Conservation (phyloP, 805 yeast species). For the Lachancea sp. region DNA sequence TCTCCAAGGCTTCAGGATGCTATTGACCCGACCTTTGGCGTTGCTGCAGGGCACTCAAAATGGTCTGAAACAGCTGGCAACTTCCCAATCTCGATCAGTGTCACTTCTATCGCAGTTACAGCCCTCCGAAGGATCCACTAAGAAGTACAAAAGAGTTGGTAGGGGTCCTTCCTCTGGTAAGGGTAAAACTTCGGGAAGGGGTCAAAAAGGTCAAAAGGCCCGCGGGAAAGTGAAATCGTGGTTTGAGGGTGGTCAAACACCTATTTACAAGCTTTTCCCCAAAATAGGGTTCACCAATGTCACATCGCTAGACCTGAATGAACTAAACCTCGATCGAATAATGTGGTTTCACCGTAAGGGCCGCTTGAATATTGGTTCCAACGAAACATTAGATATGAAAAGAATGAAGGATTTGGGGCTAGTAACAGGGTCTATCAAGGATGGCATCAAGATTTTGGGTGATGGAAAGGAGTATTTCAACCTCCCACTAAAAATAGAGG, state of each 20-base stretch:
- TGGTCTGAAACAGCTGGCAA: not conserved
- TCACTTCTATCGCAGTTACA: slow-evolving; percentile 49
- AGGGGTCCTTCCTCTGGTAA: slow-evolving; percentile 91
- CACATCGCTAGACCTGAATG: slow-evolving; percentile 45
- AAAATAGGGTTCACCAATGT: slow-evolving; percentile 79
- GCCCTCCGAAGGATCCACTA: slow-evolving; percentile 59
- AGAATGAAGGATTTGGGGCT: slow-evolving; percentile 71
- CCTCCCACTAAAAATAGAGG: slow-evolving; percentile 71
- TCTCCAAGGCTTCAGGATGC: not conserved
- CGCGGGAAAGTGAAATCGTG: slow-evolving; percentile 83
- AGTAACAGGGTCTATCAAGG: slow-evolving; percentile 60
- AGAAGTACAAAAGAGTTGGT: slow-evolving; percentile 69
- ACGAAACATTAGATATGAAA: slow-evolving; percentile 65
- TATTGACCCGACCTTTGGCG: slow-evolving; percentile 1
- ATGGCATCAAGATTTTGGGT: slow-evolving; percentile 80
- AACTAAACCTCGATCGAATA: slow-evolving; percentile 62
- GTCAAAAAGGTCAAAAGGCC: slow-evolving; percentile 98
- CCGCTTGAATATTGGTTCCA: slow-evolving; percentile 50
- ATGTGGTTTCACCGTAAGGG: slow-evolving; percentile 65
- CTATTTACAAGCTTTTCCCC: slow-evolving; percentile 75
- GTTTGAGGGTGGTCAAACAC: slow-evolving; percentile 99
- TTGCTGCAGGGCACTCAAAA: not conserved
- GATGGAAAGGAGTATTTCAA: slow-evolving; percentile 46
- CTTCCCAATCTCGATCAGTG: slow-evolving; percentile 29
- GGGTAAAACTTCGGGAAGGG: slow-evolving; percentile 95